Conservation (phyloP, 345 rosid species). For the Hibiscus trionum region DNA sequence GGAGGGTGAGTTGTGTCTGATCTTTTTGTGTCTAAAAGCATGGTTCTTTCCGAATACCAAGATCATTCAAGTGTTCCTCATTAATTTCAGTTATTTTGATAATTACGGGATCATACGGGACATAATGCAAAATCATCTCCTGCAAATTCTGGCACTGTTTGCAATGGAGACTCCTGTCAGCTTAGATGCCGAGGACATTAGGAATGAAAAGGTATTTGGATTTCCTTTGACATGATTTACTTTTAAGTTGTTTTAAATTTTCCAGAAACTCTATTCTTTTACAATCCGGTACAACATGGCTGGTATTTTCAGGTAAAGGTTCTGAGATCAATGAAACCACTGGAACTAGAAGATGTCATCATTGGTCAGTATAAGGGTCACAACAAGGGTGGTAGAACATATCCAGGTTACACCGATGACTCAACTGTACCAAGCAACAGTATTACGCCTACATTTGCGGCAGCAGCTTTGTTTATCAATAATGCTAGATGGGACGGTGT, state of each 20-base stretch:
- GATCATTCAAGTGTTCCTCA: not conserved
- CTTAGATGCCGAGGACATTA: conserved; percentile 86
- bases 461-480: conserved; percentile 79
- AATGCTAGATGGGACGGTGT: conserved; percentile 98
- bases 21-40: not conserved
- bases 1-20: conserved; percentile 54
- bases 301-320: conserved; percentile 61
- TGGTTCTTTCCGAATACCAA: not conserved
- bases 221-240: not conserved
- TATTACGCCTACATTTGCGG: conserved; percentile 82
- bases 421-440: conserved; percentile 65
- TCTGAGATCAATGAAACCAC: conserved; percentile 72
- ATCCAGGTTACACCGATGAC: conserved; percentile 70
- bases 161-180: conserved; percentile 99
- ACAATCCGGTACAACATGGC: not conserved
- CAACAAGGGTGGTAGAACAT: conserved; percentile 44
- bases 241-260: not conserved
- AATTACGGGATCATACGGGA: conserved; percentile 85
- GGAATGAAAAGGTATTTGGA: conserved; percentile 77
- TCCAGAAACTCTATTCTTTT: not conserved
- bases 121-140: conserved; percentile 91
- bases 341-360: conserved; percentile 63
- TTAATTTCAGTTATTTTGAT: conserved; percentile 56
- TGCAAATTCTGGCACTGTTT: conserved; percentile 81
- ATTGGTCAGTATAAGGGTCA: conserved; percentile 91